Evolutionary conservation across 1,139 yeast genomes (phyloP), one percentile per base, ranked within the genome.

Genomic region (Yamadazyma conglobata): DNA sequence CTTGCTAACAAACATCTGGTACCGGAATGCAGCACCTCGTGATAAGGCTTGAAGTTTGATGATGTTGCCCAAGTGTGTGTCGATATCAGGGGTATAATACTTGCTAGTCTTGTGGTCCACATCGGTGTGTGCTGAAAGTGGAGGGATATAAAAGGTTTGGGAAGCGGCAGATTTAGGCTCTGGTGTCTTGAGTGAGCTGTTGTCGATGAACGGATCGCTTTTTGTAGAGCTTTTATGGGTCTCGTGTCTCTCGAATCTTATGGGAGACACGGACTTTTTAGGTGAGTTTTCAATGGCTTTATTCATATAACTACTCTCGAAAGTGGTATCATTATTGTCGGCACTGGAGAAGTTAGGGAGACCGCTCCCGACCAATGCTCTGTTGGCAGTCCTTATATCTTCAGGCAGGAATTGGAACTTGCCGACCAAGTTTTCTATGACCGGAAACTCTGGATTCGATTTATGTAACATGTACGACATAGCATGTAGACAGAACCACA

Each of bases 401-500:
- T 74, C 81, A 10, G 77, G 79, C 2, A 76, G 55, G 46, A 87
- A 86, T 15, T 72, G 70, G 6, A 79, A 50, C 37, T 66, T 60
- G 2, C 86, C 91, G 6, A 81, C 83, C 34, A 83, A 59, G 39
- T 76, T 74, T 21, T 71, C 73, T 44, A 91, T 73, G 7, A 67
- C 60, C 0, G 93, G 89, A 13, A 81, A 79, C 14, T 65, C 65
- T 52, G 62, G 59, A 64, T 64, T 62, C 49, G 55, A 49, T 27
- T 76, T 75, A 38, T 58, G 50, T 45, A 80, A 69, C 60, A 78
- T 79, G 56, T 74, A 85, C 26, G 91, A 80, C 46, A 91, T 64
- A 1, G 96, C 96, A 59, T 91, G 96, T 24, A 91, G 64, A 47
- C 97, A 88, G 54, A 88, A 89, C 57, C 93, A 84, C 14, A 93